These are phyloP conservation scores for Tillandsia leiboldiana DNA, from an alignment of 176 grass and related monocot genomes.

Conservation along the genomic window DNA sequence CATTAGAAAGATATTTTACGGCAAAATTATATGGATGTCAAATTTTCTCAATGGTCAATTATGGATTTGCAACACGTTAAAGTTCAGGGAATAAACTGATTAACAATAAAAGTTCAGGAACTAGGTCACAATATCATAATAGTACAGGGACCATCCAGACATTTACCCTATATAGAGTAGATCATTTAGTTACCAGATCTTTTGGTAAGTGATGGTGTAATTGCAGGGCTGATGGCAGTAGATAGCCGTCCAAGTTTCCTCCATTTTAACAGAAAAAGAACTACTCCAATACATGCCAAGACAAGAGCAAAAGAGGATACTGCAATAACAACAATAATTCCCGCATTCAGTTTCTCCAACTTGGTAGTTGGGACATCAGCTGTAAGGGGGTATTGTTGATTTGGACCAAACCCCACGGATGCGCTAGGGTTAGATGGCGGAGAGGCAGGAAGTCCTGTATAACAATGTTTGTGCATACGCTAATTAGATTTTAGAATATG, in stretches of 20 bases:
- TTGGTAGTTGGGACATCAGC: conserved; percentile 45
- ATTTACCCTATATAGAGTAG: background rate
- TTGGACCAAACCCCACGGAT: conserved; percentile 37
- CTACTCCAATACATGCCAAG: conserved; percentile 34
- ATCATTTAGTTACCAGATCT: conserved; percentile 45
- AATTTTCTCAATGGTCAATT: too few species aligned
- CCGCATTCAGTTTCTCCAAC: conserved; percentile 41
- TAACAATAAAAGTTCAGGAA: too few species aligned
- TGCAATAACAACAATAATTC: conserved; percentile 52
- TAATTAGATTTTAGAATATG: conserved; percentile 12
- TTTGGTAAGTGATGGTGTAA: conserved; percentile 28
- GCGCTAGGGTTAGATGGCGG: conserved; percentile 23
- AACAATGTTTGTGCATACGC: too few species aligned
- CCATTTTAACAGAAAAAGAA: conserved; percentile 43
- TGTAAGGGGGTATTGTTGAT: conserved; percentile 38
- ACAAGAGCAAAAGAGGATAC: conserved; percentile 52
- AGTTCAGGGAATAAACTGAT: too few species aligned
- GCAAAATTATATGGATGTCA: too few species aligned
- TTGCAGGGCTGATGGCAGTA: conserved; percentile 20
- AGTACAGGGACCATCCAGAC: too few species aligned
- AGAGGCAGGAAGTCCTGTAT: conserved; percentile 52
- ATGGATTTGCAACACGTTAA: too few species aligned
- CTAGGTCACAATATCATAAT: too few species aligned
- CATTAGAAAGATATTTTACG: too few species aligned
- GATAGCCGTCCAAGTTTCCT: conserved; percentile 34